Conservation (phyloP, 108 stramenopile genomes). For the Poteriospumella lacustris region DNA sequence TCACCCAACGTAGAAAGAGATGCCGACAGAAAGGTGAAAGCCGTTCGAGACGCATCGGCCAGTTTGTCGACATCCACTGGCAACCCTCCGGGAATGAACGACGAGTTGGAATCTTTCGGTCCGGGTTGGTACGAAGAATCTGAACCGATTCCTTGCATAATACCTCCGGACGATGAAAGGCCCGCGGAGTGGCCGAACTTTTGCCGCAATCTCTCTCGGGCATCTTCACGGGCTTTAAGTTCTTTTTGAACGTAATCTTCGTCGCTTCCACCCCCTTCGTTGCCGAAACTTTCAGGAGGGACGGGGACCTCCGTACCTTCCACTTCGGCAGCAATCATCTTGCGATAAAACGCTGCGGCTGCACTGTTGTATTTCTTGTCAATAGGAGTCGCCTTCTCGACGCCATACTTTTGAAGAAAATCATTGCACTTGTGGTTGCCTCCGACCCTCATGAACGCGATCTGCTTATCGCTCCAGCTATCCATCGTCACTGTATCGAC, state of each 20-base stretch:
- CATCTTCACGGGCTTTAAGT: not conserved
- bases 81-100: too few species aligned
- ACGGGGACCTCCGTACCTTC: constrained; percentile 1
- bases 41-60: too few species aligned
- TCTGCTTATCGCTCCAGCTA: constrained; percentile 19
- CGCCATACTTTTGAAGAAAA: not conserved
- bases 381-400: not conserved
- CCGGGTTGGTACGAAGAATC: too few species aligned
- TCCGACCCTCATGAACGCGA: not conserved
- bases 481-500: not conserved
- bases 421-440: not conserved
- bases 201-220: not conserved
- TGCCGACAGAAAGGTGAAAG: too few species aligned
- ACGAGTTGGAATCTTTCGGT: too few species aligned
- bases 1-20: too few species aligned
- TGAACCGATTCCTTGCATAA: too few species aligned
- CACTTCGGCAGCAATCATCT: not conserved
- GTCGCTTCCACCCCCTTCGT: not conserved
- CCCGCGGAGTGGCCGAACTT: not conserved
- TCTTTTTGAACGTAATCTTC: not conserved
- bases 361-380: not conserved
- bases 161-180: not conserved
- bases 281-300: not conserved
- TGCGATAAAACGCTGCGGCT: not conserved
- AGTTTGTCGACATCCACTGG: too few species aligned